Conservation (phyloP, 1,284 basidiomycete genomes). For the Austropuccinia psidii region DNA sequence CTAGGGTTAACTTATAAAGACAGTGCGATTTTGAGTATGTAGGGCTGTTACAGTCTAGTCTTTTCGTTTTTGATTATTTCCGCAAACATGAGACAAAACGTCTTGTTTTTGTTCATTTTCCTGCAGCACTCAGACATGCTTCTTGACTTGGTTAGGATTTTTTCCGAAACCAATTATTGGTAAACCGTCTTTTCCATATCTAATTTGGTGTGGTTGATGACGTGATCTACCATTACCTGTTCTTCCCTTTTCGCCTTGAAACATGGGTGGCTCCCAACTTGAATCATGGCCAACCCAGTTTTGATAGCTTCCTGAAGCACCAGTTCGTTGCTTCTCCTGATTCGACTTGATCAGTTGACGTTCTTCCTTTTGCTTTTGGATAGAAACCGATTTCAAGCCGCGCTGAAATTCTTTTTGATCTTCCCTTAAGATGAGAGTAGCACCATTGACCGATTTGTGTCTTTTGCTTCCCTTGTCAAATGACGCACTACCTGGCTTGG, state of each 20-base stretch:
- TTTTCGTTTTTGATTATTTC: no score
- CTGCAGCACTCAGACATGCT: no score
- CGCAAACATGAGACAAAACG: no score
- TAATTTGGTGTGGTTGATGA: conserved; percentile 2
- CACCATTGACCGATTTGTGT: conserved; percentile 34
- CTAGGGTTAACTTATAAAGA: no score
- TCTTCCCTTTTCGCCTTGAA: conserved; percentile 64
- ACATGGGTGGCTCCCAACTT: conserved; percentile 64
- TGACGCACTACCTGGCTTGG: conserved; percentile 76
- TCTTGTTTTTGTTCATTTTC: no score
- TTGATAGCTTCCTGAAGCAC: conserved; percentile 40
- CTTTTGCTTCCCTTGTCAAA: conserved; percentile 48
- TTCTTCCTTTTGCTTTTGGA: conserved; percentile 68
- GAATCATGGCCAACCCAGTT: conserved; percentile 86
- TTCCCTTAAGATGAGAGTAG: conserved; percentile 71
- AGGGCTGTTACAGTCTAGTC: no score
- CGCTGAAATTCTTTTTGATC: conserved; percentile 79
- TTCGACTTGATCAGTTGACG: conserved; percentile 56
- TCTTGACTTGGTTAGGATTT: conserved; percentile 35
- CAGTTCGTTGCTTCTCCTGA: conserved; percentile 52
- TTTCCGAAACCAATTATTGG: conserved; percentile 38
- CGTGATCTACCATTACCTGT: conserved; percentile 65
- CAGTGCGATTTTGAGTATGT: no score
- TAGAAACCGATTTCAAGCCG: conserved; percentile 66
- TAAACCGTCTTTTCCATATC: conserved; percentile 40